Conservation (phyloP, 2,329 filamentous ascomycete genomes). For the Ramularia collo-cygni region DNA sequence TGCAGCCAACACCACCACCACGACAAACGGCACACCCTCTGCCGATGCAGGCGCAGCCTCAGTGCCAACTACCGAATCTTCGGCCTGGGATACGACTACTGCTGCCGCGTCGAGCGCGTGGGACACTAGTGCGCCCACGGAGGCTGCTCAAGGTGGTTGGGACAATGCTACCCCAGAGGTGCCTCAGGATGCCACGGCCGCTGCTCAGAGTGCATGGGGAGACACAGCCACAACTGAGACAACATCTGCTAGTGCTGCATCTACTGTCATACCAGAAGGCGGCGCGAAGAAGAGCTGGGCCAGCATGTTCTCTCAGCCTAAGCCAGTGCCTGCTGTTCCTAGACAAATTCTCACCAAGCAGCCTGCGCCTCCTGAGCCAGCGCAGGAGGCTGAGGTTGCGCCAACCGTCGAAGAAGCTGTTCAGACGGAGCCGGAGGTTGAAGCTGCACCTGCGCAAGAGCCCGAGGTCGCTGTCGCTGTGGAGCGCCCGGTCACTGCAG, state of each 20-base stretch:
- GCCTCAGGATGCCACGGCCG: conserved; percentile 15
- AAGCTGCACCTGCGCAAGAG: conserved; percentile 13
- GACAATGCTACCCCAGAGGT: conserved; percentile 11
- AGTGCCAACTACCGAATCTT: conserved; percentile 63
- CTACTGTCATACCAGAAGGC: conserved; percentile 28
- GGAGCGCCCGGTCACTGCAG: conserved; percentile 13
- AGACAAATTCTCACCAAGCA: conserved; percentile 23
- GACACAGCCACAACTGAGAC: conserved; percentile 26
- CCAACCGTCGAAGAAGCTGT: conserved; percentile 29
- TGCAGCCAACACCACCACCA: conserved; percentile 35
- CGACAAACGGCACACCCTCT: conserved; percentile 58
- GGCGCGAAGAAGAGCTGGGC: conserved; percentile 48
- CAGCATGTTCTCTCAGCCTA: conserved; percentile 45
- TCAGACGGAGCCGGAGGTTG: conserved; percentile 10
- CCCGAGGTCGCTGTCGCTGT: conserved; percentile 18
- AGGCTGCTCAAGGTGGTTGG: conserved; percentile 2
- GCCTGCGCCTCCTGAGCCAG: conserved; percentile 17
- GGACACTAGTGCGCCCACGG: conserved; percentile 12
- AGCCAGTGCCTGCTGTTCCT: conserved; percentile 41
- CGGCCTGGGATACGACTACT: conserved; percentile 49
- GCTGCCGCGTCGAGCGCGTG: conserved; percentile 16
- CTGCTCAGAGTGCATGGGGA: conserved; percentile 39
- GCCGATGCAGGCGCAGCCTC: conserved; percentile 45
- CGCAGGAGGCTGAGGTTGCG: conserved; percentile 11
- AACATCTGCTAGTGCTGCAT: conserved; percentile 26